Evolutionary conservation across 805 yeast genomes (phyloP).

Genomic region (Metahyphopichia silvanorum): DNA sequence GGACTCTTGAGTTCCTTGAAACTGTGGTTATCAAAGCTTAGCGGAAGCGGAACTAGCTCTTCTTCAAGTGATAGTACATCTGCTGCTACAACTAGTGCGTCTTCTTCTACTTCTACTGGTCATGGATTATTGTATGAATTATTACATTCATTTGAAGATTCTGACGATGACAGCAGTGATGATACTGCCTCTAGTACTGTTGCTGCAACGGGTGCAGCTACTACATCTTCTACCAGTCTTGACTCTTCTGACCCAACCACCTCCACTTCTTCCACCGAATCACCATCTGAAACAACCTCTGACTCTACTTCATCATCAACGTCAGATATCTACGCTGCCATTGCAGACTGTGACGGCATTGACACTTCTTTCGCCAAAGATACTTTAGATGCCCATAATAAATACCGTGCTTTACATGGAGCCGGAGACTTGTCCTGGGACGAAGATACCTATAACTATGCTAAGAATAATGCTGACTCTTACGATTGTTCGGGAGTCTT

Average conservation of each 20-base stretch:
- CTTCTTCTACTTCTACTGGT: slow-evolving; percentile 5
- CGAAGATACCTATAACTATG: slow-evolving; percentile 27
- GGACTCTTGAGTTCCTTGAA: neutral
- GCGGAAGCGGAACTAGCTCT: neutral
- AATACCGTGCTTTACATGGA: slow-evolving; percentile 27
- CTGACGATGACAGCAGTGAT: no score
- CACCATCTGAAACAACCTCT: slow-evolving; percentile 2
- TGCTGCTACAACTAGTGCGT: slow-evolving; percentile 8
- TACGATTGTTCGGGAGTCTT: slow-evolving; percentile 37
- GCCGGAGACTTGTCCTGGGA: slow-evolving; percentile 30
- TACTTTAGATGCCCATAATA: slow-evolving; percentile 32
- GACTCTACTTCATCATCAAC: slow-evolving; percentile 5
- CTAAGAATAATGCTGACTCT: slow-evolving; percentile 29
- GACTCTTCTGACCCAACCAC: slow-evolving; percentile 5
- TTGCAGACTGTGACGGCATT: slow-evolving; percentile 15
- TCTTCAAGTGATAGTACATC: neutral
- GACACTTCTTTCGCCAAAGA: slow-evolving; percentile 26
- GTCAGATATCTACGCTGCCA: slow-evolving; percentile 9
- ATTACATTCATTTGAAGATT: no score
- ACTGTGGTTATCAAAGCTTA: neutral
- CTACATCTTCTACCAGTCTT: slow-evolving; percentile 4
- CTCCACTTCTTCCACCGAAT: slow-evolving; percentile 4
- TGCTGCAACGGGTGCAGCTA: neutral
- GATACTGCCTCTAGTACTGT: slow-evolving; percentile 8
- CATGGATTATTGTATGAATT: neutral